A percentile compares a stretch with the other conserved stretches of the same genome.
Conservation (phyloP, 2,329 filamentous ascomycete species). For the Tympanopsis confertula region DNA sequence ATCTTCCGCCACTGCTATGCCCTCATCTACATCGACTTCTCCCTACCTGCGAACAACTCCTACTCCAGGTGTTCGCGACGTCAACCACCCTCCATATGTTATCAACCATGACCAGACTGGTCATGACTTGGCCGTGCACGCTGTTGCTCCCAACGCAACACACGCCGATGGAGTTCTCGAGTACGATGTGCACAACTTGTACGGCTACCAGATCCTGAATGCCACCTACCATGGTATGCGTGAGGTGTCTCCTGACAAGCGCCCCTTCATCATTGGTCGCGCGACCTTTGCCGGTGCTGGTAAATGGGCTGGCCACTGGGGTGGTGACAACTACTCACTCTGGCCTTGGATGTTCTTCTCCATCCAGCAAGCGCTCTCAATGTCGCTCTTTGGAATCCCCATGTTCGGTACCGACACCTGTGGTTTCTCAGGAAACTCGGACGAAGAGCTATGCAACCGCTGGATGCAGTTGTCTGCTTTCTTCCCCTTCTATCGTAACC, state of each 20-base stretch:
- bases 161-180: conserved; percentile 62
- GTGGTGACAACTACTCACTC: conserved; percentile 60
- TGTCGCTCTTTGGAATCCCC: conserved; percentile 63
- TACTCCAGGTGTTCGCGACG: conserved; percentile 50
- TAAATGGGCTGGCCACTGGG: conserved; percentile 71
- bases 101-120: conserved; percentile 57
- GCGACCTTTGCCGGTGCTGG: conserved; percentile 72
- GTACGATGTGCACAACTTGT: conserved; percentile 78
- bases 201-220: conserved; percentile 62
- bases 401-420: conserved; percentile 67
- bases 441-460: conserved; percentile 59
- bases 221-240: conserved; percentile 65
- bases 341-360: conserved; percentile 68
- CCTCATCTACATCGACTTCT: conserved; percentile 19
- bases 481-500: conserved; percentile 70
- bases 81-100: conserved; percentile 66
- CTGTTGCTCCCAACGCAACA: conserved; percentile 66
- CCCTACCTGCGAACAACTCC: conserved; percentile 46
- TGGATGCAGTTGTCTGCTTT: conserved; percentile 67
- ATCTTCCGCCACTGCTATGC: conserved; percentile 14
- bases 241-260: conserved; percentile 49
- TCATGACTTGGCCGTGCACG: conserved; percentile 58
- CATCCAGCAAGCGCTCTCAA: conserved; percentile 67
- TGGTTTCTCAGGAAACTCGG: conserved; percentile 57
- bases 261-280: conserved; percentile 75